Evolutionary conservation across 805 yeast species (phyloP).

Genomic region (Saturnispora besseyi): DNA sequence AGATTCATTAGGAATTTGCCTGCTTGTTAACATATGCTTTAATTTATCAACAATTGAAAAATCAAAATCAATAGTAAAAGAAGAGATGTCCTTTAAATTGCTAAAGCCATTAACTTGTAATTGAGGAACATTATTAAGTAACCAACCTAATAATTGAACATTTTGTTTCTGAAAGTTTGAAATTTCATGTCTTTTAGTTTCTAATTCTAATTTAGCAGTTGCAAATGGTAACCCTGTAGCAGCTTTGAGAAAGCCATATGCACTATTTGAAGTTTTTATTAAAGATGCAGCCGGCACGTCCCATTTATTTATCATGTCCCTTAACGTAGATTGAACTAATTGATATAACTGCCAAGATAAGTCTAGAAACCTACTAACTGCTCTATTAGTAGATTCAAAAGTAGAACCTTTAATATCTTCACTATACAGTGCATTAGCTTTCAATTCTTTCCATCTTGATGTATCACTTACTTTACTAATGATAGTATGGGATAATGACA

Average conservation of each 20-base stretch:
- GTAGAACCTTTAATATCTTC: not conserved
- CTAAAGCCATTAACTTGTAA: constrained; percentile 7
- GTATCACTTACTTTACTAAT: constrained; percentile 6
- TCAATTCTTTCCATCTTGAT: constrained; percentile 13
- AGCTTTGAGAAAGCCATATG: constrained; percentile 11
- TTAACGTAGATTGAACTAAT: constrained; percentile 9
- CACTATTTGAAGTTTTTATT: constrained; percentile 14
- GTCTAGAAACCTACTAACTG: not conserved
- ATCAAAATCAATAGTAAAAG: not conserved
- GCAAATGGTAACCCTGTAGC: constrained; percentile 31
- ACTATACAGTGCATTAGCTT: not conserved
- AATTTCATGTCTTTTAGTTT: constrained; percentile 18
- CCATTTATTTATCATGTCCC: constrained; percentile 12
- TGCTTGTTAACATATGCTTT: not conserved
- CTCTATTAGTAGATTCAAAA: not conserved
- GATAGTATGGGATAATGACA: not conserved
- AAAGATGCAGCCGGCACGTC: constrained; percentile 23
- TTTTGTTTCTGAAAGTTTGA: constrained; percentile 21
- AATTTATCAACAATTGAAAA: constrained; percentile 6
- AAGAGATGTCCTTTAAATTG: not conserved
- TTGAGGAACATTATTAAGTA: constrained; percentile 28
- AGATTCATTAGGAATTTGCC: not conserved
- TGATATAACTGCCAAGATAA: constrained; percentile 18
- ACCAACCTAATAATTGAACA: constrained; percentile 30
- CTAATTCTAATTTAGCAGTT: constrained; percentile 25